Evolutionary conservation across 2,329 filamentous ascomycete genomes (phyloP).

Genomic region (Aspergillus glaucus): DNA sequence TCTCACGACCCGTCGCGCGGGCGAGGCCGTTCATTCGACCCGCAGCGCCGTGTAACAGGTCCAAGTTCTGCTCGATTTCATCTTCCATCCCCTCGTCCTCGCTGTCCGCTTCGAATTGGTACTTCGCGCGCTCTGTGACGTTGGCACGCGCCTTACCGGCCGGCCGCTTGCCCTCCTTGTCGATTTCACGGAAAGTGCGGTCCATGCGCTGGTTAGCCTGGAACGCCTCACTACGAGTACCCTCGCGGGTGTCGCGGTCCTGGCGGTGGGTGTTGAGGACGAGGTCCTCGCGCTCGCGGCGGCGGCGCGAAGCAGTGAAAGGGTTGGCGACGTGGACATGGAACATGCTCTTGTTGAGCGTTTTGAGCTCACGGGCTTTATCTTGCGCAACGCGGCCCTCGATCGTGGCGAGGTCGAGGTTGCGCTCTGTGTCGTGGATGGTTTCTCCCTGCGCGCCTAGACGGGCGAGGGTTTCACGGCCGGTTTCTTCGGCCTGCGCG

Average conservation of each 20-base stretch:
- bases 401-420: conserved; percentile 71
- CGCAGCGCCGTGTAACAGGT: conserved; percentile 56
- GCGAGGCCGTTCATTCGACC: conserved; percentile 67
- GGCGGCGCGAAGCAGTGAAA: conserved; percentile 64
- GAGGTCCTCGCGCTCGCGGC: conserved; percentile 58
- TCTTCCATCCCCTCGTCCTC: conserved; percentile 64
- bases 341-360: conserved; percentile 85
- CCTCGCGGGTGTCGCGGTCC: conserved; percentile 53
- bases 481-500: conserved; percentile 63
- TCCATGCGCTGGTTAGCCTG: conserved; percentile 54
- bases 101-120: conserved; percentile 71
- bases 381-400: conserved; percentile 72
- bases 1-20: conserved; percentile 65
- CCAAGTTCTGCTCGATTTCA: conserved; percentile 62
- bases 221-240: conserved; percentile 50
- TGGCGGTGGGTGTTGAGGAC: conserved; percentile 59
- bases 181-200: conserved; percentile 58
- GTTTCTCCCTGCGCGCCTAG: conserved; percentile 74
- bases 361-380: conserved; percentile 75
- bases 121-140: conserved; percentile 62
- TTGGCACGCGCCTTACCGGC: conserved; percentile 48
- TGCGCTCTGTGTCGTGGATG: conserved; percentile 74
- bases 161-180: conserved; percentile 44
- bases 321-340: conserved; percentile 71
- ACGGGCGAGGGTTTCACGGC: conserved; percentile 63